Evolutionary conservation across 176 grass and related monocot species (phyloP).

Genomic region (Otatea glauca): DNA sequence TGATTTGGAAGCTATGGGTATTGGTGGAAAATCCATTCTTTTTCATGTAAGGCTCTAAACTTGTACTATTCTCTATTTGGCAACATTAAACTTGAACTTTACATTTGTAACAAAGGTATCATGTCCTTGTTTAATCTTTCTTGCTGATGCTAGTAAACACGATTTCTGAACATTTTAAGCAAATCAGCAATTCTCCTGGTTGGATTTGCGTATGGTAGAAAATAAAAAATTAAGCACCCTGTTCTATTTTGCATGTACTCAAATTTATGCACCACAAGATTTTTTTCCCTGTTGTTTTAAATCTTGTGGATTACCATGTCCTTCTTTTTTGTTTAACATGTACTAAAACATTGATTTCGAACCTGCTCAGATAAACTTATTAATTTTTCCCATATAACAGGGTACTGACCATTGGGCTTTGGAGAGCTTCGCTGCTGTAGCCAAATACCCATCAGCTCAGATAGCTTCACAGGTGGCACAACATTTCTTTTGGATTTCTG

Average conservation of each 20-base stretch:
- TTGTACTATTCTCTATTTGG: slow-evolving; percentile 29
- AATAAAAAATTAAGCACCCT: not conserved
- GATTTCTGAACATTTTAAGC: not conserved
- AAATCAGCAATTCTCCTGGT: not conserved
- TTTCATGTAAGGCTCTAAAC: slow-evolving; percentile 63
- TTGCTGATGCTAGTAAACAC: not conserved
- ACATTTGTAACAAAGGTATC: slow-evolving; percentile 20
- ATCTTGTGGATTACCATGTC: slow-evolving; percentile 13
- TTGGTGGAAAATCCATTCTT: slow-evolving; percentile 85
- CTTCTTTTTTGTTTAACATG: not conserved
- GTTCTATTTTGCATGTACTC: not conserved
- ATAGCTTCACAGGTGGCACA: slow-evolving; percentile 82
- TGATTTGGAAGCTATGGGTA: slow-evolving; percentile 96
- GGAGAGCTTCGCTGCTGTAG: slow-evolving; percentile 84
- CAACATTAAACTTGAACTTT: slow-evolving; percentile 28
- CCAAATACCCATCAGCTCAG: slow-evolving; percentile 89
- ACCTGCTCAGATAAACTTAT: slow-evolving; percentile 8
- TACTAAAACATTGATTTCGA: not conserved
- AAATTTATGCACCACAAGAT: not conserved
- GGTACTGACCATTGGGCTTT: slow-evolving; percentile 83
- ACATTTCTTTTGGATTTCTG: slow-evolving; percentile 31
- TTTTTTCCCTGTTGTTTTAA: not conserved
- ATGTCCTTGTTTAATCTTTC: not conserved
- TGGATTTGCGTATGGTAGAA: not conserved
- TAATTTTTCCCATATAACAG: slow-evolving; percentile 47